phyloP scores from a whole-genome alignment of 208 protist genomes.

The Phytomonas sp. region DNA sequence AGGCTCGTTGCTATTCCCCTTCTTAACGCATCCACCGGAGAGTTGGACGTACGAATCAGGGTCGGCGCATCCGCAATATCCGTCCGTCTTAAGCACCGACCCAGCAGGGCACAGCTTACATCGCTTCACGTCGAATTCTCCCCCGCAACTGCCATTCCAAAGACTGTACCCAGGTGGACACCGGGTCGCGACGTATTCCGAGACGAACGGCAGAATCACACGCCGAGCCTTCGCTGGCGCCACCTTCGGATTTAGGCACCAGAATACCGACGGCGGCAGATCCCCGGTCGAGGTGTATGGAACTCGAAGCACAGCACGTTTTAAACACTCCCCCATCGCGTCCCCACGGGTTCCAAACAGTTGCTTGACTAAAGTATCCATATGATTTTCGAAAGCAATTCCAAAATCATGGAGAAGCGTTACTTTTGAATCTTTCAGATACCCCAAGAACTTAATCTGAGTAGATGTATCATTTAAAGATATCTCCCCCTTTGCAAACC shows the following conservation, averaged over 20 bases:
- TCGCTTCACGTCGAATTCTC: slow-evolving; percentile 12
- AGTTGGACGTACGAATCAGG: slow-evolving; percentile 14
- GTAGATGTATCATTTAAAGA: slow-evolving; percentile 3
- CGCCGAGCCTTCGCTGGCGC: background rate
- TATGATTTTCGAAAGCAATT: slow-evolving; percentile 13
- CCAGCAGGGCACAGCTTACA: slow-evolving; percentile 18
- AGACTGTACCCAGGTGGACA: slow-evolving; percentile 19
- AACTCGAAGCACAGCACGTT: slow-evolving; percentile 15
- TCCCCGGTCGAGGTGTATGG: slow-evolving; percentile 9
- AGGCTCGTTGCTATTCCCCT: background rate
- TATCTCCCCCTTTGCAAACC: slow-evolving; percentile 6
- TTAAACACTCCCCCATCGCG: slow-evolving; percentile 17
- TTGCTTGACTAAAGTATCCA: slow-evolving; percentile 8
- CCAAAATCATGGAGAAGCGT: slow-evolving; percentile 9
- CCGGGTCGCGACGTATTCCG: slow-evolving; percentile 5
- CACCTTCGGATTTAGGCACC: slow-evolving; percentile 19
- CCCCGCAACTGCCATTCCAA: slow-evolving; percentile 19
- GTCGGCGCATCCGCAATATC: slow-evolving; percentile 25
- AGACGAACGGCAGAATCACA: slow-evolving; percentile 16
- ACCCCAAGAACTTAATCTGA: background rate
- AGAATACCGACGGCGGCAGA: slow-evolving; percentile 17
- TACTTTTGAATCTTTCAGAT: slow-evolving; percentile 9
- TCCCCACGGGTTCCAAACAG: slow-evolving; percentile 8
- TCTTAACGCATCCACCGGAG: slow-evolving; percentile 15
- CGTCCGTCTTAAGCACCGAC: slow-evolving; percentile 19